Evolutionary conservation across 495 filamentous ascomycete genomes (phyloP), one percentile per base, ranked within the genome.

Genomic region (Cercophora sp.): DNA sequence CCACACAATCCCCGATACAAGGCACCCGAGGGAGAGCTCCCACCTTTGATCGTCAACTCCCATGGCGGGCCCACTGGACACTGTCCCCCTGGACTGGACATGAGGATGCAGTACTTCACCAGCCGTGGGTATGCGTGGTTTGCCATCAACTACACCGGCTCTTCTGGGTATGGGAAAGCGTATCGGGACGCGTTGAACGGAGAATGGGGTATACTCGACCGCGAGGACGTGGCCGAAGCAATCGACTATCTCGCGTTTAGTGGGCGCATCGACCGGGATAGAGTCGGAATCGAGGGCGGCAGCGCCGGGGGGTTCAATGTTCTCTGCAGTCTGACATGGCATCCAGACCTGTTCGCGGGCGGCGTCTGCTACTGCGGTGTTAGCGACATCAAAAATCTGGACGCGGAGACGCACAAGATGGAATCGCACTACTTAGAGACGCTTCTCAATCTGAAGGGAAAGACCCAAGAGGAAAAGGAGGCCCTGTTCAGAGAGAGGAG

Each of bases 61-160:
- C 76, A 81, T 47, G 78, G 77, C 19, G 77, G 77, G 4, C 78
- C 78, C n/a, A 79, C 73, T 52, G 58, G 54, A 4, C 59, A 64
- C 59, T 51, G 41, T 36, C 48, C 49, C 36, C 67, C 60, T 16
- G 75, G 37, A 16, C 67, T 65, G 40, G 59, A 29, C 18, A 60
- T 79, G 39, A 56, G 54, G 13, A 62, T 62, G 5, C 77, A 81
- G 59, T 80, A 75, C 59, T 78, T 60, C 51, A 79, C 78, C 8
- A 74, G 73, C 4, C 67, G 78, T 4, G 77, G 77, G 22, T 81
- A 73, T 40, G 77, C 75, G 18, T 68, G 74, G 34, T 66, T 67
- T 27, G 57, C 65, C 15, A 52, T 79, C 26, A 79, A 81, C 60
- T 77, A 78, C 52, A 70, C 68, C 13, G 78, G 77, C 0, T 75